These are phyloP conservation scores for Aspergillus kassunensis DNA, from an alignment of 495 filamentous ascomycete species.

Conservation along the genomic window DNA sequence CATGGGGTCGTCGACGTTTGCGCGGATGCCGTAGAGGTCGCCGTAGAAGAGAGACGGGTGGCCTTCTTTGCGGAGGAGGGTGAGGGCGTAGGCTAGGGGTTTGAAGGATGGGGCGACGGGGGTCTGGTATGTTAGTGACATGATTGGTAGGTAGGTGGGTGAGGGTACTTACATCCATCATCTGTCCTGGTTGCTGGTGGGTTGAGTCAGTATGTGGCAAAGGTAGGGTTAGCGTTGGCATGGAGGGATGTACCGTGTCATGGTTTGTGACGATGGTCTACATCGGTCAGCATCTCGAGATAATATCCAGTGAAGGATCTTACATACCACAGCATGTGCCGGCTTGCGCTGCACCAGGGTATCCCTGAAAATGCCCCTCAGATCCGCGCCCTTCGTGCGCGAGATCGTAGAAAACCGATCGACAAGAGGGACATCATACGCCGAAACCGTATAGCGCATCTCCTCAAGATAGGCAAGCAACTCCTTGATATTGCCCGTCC, in stretches of 20 bases:
- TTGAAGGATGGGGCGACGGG: constrained; percentile 53
- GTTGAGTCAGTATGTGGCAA: background rate
- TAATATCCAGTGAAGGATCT: constrained; percentile 13
- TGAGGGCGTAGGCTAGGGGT: constrained; percentile 56
- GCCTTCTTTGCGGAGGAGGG: constrained; percentile 61
- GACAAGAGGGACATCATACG: constrained; percentile 69
- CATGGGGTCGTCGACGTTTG: constrained; percentile 37
- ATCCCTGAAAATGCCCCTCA: constrained; percentile 57
- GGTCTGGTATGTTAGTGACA: no score
- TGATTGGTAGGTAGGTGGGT: background rate
- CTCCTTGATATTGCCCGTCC: constrained; percentile 54
- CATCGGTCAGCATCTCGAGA: background rate
- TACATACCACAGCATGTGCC: constrained; percentile 57
- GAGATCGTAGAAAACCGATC: constrained; percentile 58
- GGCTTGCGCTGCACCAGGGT: constrained; percentile 55
- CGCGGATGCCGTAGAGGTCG: constrained; percentile 65
- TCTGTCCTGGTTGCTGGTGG: constrained; percentile 55
- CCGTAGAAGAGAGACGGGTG: constrained; percentile 72
- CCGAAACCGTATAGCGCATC: constrained; percentile 52
- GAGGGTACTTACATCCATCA: constrained; percentile 40
- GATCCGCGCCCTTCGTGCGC: constrained; percentile 46
- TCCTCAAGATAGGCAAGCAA: constrained; percentile 55
- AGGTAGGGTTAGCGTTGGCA: background rate
- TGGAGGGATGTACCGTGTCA: constrained; percentile 29
- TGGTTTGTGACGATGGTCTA: constrained; percentile 42